Base-by-base conservation (phyloP, 768 basidiomycete species). In the Suillus discolor region DNA sequence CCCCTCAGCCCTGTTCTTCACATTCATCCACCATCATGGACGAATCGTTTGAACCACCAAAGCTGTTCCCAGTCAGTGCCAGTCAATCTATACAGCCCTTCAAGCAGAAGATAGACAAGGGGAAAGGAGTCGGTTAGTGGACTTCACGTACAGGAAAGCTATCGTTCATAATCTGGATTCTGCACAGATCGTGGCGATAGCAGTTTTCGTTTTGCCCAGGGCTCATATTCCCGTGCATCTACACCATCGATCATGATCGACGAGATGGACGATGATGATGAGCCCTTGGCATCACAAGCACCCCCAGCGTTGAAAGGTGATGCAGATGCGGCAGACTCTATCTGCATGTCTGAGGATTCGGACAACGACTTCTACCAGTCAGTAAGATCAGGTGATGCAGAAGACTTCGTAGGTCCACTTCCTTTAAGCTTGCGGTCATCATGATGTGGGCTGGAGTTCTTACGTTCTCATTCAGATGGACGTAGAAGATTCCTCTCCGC, bases 401-500 rank as follows among this genome's bases (percentile, higher is more conserved):
- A 60, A 12, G 57, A 41, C 25, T 59, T 12, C 13, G 57, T 60
- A 42, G 39, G 57, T 60, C 12, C 9, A 42, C 57, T 42, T 42
- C 11, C 39, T 55, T 6, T 1, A 34, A 5, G 54, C 25, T 60
- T 28, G 25, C 39, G 57, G 25, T 28, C 57, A 60, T 60, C 57
- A 25, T 41, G 25, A 60, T 60, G 39, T 60, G 57, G 38, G 57
- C 39, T 28, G 57, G 57, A 41, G 57, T 41, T 60, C 39, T 41
- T 6, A 41, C 25, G 39, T 60, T 41, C 57, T 42, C 25, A 25
- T 42, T 28, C 39, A 77, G 74, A 77, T 73, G 66, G 69, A 69
- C 53, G n/a, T 69, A 8, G 68, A 75, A 12, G 6, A 4, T 16
- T 53, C 31, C 0, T 57, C 57, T 25, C 65, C 47, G 0, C 68